Evolutionary conservation across 2,329 filamentous ascomycete genomes (phyloP).

Genomic region (Pestalotiopsis sp.): DNA sequence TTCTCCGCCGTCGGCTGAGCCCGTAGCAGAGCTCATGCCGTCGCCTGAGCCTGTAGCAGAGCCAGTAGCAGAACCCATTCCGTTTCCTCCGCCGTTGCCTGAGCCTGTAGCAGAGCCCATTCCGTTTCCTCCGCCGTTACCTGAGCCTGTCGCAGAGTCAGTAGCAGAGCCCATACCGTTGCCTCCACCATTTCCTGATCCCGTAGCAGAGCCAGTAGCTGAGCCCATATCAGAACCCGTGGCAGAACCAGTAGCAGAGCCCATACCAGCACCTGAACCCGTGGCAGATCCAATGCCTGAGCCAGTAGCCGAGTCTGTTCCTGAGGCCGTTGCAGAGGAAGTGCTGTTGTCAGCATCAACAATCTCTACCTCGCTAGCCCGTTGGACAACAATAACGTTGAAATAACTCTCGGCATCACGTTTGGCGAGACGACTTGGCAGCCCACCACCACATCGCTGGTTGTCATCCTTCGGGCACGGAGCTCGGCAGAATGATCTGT

Average conservation of each 20-base stretch:
- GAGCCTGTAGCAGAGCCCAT: not conserved
- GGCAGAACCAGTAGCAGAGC: not conserved
- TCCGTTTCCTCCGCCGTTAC: not conserved
- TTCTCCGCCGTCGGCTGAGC: not conserved
- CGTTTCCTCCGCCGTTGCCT: not conserved
- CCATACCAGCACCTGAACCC: not conserved
- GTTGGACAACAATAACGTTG: not conserved
- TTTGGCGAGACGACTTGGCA: not conserved
- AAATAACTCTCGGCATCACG: not conserved
- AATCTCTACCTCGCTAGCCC: not conserved
- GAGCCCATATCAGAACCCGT: not conserved
- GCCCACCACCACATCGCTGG: constrained; percentile 9
- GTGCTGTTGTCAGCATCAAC: not conserved
- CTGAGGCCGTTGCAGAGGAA: not conserved
- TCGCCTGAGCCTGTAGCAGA: not conserved
- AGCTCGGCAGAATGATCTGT: not conserved
- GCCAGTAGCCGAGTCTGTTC: not conserved
- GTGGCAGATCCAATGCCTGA: not conserved
- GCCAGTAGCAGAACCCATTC: not conserved
- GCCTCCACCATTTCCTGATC: not conserved
- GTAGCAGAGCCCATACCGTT: not conserved
- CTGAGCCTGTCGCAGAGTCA: not conserved
- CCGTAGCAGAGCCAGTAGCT: not conserved
- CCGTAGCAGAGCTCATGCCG: not conserved
- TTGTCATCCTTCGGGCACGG: not conserved